Evolutionary conservation across 1,284 basidiomycete genomes (phyloP), one percentile per base, ranked within the genome.

Genomic region (Ustilago bromivora): DNA sequence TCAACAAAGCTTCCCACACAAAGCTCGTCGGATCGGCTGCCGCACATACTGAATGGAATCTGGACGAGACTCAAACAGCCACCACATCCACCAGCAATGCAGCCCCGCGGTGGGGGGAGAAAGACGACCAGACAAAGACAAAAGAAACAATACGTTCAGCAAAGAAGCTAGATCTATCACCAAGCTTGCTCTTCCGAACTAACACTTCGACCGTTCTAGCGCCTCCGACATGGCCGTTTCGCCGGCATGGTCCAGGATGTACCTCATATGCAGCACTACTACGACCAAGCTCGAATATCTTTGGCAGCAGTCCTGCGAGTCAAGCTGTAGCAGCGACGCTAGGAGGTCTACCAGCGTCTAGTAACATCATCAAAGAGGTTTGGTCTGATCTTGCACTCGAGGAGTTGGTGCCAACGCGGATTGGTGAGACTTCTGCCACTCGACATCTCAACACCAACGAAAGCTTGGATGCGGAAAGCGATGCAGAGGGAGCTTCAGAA

Each of bases 371-470:
- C 46, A 61, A 41, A 41, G 79, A 78, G 52, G 75, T 83, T 1
- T 83, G 82, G 82, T 65, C 78, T 10, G 82, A 83, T 54, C 51
- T 83, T n/a, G 80, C 74, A 31, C 71, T 83, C 1, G 82, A 83
- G 46, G 65, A 71, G 61, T 62, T 83, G 0, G 59, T 81, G 3
- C 81, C 81, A 4, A 43, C 38, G 10, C 40, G 47, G 4, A 17
- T 77, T 5, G 75, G 70, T 4, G 57, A 57, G 5, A 70, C 75
- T 5, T 70, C 75, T 7, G 75, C 70, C 0, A 46, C 64, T 2
- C 66, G 67, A 2, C 70, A 69, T 28, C 57, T 70, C 55, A 41
- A 53, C 41, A 59, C 35, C 17, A 36, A 31, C 13, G 56, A 59
- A 34, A 46, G 43, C 43, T 13, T 17, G 4, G 62, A 61, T 1